Conservation (phyloP, 345 rosid genomes). For the Hibiscus trionum region DNA sequence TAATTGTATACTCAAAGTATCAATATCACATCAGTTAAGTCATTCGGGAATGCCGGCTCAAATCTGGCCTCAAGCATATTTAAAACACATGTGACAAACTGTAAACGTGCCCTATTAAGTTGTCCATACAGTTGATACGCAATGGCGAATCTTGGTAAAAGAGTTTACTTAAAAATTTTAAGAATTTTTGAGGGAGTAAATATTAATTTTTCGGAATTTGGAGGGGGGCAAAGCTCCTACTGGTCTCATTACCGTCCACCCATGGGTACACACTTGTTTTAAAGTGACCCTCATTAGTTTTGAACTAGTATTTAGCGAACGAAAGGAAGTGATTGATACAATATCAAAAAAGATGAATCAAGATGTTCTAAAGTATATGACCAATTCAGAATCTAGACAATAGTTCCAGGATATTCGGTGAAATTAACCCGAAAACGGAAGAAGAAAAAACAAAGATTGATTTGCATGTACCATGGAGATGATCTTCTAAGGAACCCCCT, state of each 20-base stretch:
- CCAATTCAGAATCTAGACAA: not conserved
- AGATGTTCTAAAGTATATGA: not conserved
- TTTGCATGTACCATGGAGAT: constrained; percentile 28
- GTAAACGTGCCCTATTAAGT: too few species aligned
- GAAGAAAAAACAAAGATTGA: not conserved
- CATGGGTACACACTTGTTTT: too few species aligned
- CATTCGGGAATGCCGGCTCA: not conserved
- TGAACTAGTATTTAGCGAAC: not conserved
- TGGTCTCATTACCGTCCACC: too few species aligned
- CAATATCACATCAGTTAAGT: not conserved
- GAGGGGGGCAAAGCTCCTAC: too few species aligned
- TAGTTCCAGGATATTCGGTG: not conserved
- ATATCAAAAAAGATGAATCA: not conserved
- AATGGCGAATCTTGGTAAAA: too few species aligned
- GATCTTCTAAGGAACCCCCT: constrained; percentile 33
- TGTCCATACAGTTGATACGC: too few species aligned
- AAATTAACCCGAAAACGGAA: not conserved
- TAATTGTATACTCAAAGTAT: not conserved
- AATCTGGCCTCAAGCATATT: not conserved
- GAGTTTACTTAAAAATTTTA: too few species aligned
- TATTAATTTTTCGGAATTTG: too few species aligned
- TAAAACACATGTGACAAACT: too few species aligned
- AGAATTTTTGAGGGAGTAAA: too few species aligned
- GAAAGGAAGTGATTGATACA: not conserved
- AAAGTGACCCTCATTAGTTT: too few species aligned